Conservation (phyloP, 768 basidiomycete genomes). For the Cystofilobasidium capitatum region DNA sequence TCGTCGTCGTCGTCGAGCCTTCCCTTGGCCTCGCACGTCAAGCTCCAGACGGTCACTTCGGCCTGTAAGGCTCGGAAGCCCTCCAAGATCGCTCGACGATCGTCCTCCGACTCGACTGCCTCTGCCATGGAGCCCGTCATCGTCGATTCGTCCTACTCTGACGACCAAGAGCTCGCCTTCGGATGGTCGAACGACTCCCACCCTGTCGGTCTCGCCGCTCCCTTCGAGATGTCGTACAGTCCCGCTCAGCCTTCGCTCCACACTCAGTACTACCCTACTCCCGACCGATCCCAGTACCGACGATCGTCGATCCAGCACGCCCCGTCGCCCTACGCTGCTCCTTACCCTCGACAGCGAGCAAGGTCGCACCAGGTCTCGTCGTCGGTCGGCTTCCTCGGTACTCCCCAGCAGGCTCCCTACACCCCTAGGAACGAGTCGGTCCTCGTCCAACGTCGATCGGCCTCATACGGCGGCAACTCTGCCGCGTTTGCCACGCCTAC, state of each 20-base stretch:
- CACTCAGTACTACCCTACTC: not conserved
- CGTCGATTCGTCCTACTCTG: not conserved
- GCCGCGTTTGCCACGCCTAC: not conserved
- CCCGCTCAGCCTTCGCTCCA: not conserved
- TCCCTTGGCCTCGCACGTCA: not conserved
- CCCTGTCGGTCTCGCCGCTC: not conserved
- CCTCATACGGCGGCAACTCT: too few species aligned
- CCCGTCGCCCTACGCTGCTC: not conserved
- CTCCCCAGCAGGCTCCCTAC: not conserved
- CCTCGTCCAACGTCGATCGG: not conserved
- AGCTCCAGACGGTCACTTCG: not conserved
- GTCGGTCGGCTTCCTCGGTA: not conserved
- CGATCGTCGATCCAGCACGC: not conserved
- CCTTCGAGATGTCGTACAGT: not conserved
- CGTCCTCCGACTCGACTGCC: not conserved
- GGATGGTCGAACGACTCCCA: not conserved
- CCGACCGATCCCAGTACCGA: not conserved
- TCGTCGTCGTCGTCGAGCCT: not conserved
- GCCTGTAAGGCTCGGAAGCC: not conserved
- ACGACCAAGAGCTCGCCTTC: constrained; percentile 3
- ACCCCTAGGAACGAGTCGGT: not conserved
- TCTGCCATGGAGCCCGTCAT: not conserved
- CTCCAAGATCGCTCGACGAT: not conserved
- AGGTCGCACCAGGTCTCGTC: not conserved
- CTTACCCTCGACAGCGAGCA: not conserved